Conservation (phyloP, 805 yeast genomes). For the Jamesozyma spencerorum region DNA sequence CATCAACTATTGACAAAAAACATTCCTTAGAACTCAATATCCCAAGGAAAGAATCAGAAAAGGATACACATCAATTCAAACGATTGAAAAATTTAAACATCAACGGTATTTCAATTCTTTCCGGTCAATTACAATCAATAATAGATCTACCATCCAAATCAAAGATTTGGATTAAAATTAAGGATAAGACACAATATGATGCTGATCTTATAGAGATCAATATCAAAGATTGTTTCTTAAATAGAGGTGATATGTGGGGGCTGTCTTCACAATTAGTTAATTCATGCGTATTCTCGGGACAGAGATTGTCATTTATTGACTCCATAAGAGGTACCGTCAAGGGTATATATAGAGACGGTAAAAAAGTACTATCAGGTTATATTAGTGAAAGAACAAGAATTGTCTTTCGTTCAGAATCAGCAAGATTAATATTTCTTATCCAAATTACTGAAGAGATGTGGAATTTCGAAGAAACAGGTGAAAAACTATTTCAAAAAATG, state of each 20-base stretch:
- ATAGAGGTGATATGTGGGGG: constrained; percentile 92
- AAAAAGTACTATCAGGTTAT: constrained; percentile 63
- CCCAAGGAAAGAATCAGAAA: constrained; percentile 6
- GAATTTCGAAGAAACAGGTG: constrained; percentile 96
- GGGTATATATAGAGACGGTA: constrained; percentile 55
- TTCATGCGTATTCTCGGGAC: constrained; percentile 57
- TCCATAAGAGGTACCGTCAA: constrained; percentile 56
- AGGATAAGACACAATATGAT: constrained; percentile 40
- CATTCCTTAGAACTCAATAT: too few species aligned
- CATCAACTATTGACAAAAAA: background rate
- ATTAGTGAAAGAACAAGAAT: constrained; percentile 67
- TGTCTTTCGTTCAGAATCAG: constrained; percentile 85
- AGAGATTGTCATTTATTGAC: constrained; percentile 53
- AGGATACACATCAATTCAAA: too few species aligned
- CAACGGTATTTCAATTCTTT: constrained; percentile 41
- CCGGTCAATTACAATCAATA: constrained; percentile 49
- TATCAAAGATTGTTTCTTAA: constrained; percentile 67
- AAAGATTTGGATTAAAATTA: constrained; percentile 48
- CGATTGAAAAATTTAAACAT: constrained; percentile 19
- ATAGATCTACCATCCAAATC: constrained; percentile 62
- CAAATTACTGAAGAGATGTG: constrained; percentile 95
- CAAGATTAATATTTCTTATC: constrained; percentile 69
- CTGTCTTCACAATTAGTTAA: constrained; percentile 53
- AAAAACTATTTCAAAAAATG: constrained; percentile 82
- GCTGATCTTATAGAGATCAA: constrained; percentile 78